Conservation (phyloP, 441 rosid species). For the Gossypium trilobum region DNA sequence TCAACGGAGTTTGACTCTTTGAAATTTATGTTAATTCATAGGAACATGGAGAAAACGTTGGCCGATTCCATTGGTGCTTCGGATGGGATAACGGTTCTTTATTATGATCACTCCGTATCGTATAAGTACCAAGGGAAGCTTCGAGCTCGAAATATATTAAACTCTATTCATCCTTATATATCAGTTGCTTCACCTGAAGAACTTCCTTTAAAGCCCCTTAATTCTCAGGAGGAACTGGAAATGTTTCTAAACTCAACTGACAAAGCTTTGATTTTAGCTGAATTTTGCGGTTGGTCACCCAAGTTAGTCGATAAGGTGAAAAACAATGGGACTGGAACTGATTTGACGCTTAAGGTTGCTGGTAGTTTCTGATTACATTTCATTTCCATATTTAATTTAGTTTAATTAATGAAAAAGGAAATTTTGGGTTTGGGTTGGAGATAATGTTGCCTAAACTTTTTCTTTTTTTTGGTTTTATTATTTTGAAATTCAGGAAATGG, state of each 20-base stretch:
- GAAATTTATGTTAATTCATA: conserved; percentile 48
- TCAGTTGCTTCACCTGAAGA: conserved; percentile 39
- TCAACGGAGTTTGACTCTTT: conserved; percentile 37
- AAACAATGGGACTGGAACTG: conserved; percentile 41
- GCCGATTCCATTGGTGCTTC: conserved; percentile 59
- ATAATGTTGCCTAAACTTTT: not conserved
- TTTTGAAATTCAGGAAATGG: conserved; percentile 33
- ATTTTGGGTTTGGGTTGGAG: conserved; percentile 1
- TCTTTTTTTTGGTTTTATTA: conserved; percentile 10
- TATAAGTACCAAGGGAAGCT: conserved; percentile 64
- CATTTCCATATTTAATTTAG: conserved; percentile 21
- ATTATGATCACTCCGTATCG: conserved; percentile 54
- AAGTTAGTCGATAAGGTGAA: conserved; percentile 31
- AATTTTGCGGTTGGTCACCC: conserved; percentile 77
- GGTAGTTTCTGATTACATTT: conserved; percentile 55
- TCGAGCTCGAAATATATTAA: conserved; percentile 47
- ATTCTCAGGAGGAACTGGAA: conserved; percentile 40
- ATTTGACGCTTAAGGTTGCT: conserved; percentile 65
- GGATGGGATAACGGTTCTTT: conserved; percentile 40
- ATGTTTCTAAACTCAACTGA: conserved; percentile 64
- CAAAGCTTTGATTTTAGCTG: conserved; percentile 56
- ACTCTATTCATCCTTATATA: conserved; percentile 44
- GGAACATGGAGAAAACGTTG: conserved; percentile 51
- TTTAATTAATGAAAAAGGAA: conserved; percentile 10
- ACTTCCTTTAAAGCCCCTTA: conserved; percentile 41